Conservation (phyloP, 495 filamentous ascomycete genomes). For the Letharia lupina region DNA sequence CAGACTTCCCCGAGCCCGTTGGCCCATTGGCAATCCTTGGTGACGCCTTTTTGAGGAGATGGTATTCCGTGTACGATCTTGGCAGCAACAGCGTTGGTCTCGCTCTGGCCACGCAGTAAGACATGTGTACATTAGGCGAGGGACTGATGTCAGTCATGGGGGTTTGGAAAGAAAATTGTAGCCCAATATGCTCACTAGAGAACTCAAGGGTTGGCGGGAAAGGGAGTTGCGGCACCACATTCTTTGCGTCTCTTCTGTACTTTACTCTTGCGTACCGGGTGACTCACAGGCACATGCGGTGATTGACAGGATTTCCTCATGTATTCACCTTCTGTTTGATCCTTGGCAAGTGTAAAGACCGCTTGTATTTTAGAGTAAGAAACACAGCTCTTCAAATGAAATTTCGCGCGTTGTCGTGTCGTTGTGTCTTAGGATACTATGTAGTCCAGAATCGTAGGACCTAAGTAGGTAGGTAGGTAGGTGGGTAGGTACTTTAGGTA, state of each 20-base stretch:
- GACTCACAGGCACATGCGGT: neutral
- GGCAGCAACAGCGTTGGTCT: constrained; percentile 78
- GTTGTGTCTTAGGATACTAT: no score
- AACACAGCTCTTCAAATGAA: neutral
- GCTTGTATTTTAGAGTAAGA: neutral
- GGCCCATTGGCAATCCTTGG: constrained; percentile 94
- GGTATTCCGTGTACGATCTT: constrained; percentile 95
- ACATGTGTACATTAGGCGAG: neutral
- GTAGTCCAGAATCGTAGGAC: no score
- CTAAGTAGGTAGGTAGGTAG: no score
- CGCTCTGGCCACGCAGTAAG: constrained; percentile 58
- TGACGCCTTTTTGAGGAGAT: constrained; percentile 93
- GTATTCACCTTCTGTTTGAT: neutral
- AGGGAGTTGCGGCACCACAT: neutral
- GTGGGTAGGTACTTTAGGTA: no score
- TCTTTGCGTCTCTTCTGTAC: constrained; percentile 5
- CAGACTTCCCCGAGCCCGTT: constrained; percentile 82
- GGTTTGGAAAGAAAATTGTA: neutral
- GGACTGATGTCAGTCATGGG: neutral
- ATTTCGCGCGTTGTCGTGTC: neutral
- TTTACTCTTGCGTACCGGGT: constrained; percentile 1
- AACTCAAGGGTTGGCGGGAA: neutral
- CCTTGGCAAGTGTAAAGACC: neutral
- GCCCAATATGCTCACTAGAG: neutral
- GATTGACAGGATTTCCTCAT: neutral